Evolutionary conservation across 2,329 filamentous ascomycete species (phyloP).

Genomic region (Macrophomina phaseolina): DNA sequence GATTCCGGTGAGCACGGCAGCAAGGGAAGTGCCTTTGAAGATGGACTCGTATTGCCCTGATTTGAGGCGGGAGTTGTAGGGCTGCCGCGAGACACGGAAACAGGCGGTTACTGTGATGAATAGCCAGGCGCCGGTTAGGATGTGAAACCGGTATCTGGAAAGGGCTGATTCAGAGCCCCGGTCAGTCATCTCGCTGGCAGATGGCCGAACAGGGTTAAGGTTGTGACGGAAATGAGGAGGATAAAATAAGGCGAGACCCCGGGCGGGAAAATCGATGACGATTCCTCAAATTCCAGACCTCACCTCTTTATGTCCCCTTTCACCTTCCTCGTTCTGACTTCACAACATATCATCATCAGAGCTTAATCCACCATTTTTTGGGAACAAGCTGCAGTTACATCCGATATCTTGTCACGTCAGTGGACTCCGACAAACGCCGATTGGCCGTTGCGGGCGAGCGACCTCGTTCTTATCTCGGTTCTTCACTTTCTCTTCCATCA

Average conservation of each 20-base stretch:
- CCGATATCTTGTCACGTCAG: no score
- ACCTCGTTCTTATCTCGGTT: no score
- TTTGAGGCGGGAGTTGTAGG: constrained; percentile 41
- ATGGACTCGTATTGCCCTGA: constrained; percentile 46
- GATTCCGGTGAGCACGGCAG: constrained; percentile 3
- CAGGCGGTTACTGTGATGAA: constrained; percentile 41
- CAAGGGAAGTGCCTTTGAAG: constrained; percentile 43
- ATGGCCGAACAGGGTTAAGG: constrained; percentile 11
- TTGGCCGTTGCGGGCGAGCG: constrained; percentile 6
- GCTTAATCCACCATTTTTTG: no score
- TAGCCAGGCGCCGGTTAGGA: constrained; percentile 35
- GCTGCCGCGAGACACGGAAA: constrained; percentile 42
- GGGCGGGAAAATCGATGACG: neutral
- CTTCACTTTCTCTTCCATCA: neutral
- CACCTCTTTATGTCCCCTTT: neutral
- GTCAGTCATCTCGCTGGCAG: constrained; percentile 2
- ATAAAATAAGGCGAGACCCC: neutral
- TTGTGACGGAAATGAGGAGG: constrained; percentile 20
- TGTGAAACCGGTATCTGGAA: constrained; percentile 37
- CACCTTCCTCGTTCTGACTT: neutral
- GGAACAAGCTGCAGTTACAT: no score
- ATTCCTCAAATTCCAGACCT: neutral
- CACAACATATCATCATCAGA: neutral
- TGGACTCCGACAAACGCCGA: neutral
- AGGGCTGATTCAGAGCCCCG: neutral